phyloP scores from a whole-genome alignment of 75 land plant species.

The Pseudotsuga menziesii region DNA sequence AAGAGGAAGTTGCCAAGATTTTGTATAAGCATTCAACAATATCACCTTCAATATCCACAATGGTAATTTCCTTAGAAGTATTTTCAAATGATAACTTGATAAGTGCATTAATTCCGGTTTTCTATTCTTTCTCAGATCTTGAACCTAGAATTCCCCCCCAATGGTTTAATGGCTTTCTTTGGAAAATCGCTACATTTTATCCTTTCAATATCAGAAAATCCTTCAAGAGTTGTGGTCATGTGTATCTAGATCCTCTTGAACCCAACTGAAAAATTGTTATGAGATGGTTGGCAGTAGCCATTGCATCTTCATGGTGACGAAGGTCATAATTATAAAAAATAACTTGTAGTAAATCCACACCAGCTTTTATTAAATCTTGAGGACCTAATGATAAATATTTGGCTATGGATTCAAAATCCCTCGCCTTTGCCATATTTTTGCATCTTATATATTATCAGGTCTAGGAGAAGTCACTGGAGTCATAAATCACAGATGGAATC shows the following conservation, averaged over 20 bases:
- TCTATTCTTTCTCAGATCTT: slow-evolving; percentile 43
- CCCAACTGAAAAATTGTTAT: slow-evolving; percentile 42
- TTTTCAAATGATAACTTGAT: slow-evolving; percentile 33
- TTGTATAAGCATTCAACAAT: slow-evolving; percentile 27
- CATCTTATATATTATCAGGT: no score
- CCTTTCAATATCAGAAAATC: slow-evolving; percentile 28
- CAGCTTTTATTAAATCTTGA: slow-evolving; percentile 43
- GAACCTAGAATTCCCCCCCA: slow-evolving; percentile 41
- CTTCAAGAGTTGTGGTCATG: slow-evolving; percentile 34
- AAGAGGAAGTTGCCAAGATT: slow-evolving; percentile 23
- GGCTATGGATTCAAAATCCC: slow-evolving; percentile 40
- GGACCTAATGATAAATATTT: slow-evolving; percentile 47
- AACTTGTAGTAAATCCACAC: slow-evolving; percentile 33
- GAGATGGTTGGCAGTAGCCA: slow-evolving; percentile 36
- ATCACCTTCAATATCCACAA: slow-evolving; percentile 43
- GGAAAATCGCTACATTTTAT: slow-evolving; percentile 29
- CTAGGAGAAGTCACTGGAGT: no score
- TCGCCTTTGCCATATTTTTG: slow-evolving; percentile 57
- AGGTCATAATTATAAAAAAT: slow-evolving; percentile 36
- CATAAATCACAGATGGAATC: no score
- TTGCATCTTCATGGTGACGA: slow-evolving; percentile 38
- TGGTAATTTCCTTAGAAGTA: slow-evolving; percentile 38
- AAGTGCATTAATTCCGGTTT: slow-evolving; percentile 31
- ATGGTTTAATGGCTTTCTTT: slow-evolving; percentile 39
- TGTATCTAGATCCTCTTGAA: slow-evolving; percentile 32